These are phyloP conservation scores for Mycena maculata DNA, from an alignment of 768 basidiomycete genomes.

Conservation along the genomic window DNA sequence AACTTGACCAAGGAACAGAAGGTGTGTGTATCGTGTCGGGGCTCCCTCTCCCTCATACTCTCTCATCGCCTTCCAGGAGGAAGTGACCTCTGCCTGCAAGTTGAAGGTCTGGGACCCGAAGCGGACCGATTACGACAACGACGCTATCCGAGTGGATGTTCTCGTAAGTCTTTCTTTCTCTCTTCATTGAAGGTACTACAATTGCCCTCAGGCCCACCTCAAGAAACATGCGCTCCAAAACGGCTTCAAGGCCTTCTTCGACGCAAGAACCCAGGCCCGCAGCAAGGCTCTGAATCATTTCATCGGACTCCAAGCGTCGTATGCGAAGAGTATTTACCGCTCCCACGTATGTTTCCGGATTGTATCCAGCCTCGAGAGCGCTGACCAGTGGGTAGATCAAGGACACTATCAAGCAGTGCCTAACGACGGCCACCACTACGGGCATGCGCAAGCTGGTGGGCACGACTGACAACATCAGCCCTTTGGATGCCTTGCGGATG, in stretches of 20 bases:
- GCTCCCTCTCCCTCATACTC: background rate
- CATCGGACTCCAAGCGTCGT: background rate
- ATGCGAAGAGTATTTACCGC: background rate
- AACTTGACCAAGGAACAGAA: background rate
- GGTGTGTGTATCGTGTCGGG: background rate
- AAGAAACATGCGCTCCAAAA: background rate
- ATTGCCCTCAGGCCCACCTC: background rate
- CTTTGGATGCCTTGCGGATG: background rate
- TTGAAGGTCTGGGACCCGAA: background rate
- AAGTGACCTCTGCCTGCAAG: background rate
- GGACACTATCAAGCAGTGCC: background rate
- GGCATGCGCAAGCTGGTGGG: background rate
- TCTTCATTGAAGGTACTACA: background rate
- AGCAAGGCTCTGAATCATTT: background rate
- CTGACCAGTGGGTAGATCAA: background rate
- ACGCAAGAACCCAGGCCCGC: background rate
- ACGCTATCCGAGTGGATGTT: background rate
- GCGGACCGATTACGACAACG: conserved; percentile 9
- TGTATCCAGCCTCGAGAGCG: background rate
- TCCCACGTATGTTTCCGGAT: background rate
- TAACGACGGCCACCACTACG: background rate
- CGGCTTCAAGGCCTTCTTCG: conserved; percentile 8
- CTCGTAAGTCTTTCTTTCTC: background rate
- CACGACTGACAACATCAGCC: background rate
- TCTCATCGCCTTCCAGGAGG: background rate